Percentiles rank a stretch among this genome's conserved stretches.
These are phyloP conservation scores for Fusarium cicatricum DNA, from an alignment of 2,329 filamentous ascomycete genomes.

Conservation along the genomic window DNA sequence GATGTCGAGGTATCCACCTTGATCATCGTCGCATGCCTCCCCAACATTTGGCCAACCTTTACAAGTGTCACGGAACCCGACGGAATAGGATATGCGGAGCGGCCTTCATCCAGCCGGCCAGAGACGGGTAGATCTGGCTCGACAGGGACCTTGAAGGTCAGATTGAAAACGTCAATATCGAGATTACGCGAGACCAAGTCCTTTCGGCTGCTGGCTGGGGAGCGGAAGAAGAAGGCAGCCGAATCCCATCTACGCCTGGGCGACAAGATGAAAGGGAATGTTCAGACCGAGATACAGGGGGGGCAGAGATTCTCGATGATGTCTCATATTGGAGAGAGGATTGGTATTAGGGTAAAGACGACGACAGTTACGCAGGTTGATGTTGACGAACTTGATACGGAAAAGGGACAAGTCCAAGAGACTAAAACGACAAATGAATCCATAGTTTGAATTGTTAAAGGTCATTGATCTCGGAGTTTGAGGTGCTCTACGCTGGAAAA, in stretches of 20 bases:
- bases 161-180: conserved; percentile 3
- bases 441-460: background rate
- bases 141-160: conserved; percentile 1
- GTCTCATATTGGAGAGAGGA: conserved; percentile 29
- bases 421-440: conserved; percentile 12
- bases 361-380: conserved; percentile 29
- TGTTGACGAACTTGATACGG: conserved; percentile 15
- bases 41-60: conserved; percentile 46
- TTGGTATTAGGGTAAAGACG: conserved; percentile 38
- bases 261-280: conserved; percentile 43
- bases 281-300: conserved; percentile 44
- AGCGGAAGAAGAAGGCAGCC: conserved; percentile 39
- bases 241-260: conserved; percentile 40
- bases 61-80: background rate
- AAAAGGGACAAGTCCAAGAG: conserved; percentile 16
- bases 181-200: conserved; percentile 1
- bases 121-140: conserved; percentile 2
- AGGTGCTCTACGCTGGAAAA: no score
- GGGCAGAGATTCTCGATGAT: conserved; percentile 39
- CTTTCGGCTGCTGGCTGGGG: background rate
- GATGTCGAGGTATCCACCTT: conserved; percentile 53
- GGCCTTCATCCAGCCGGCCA: conserved; percentile 31
- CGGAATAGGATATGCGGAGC: conserved; percentile 6
- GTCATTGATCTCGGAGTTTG: no score
- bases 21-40: conserved; percentile 53